Conservation (phyloP, 1,284 basidiomycete species). For the Pseudozyma hubeiensis region DNA sequence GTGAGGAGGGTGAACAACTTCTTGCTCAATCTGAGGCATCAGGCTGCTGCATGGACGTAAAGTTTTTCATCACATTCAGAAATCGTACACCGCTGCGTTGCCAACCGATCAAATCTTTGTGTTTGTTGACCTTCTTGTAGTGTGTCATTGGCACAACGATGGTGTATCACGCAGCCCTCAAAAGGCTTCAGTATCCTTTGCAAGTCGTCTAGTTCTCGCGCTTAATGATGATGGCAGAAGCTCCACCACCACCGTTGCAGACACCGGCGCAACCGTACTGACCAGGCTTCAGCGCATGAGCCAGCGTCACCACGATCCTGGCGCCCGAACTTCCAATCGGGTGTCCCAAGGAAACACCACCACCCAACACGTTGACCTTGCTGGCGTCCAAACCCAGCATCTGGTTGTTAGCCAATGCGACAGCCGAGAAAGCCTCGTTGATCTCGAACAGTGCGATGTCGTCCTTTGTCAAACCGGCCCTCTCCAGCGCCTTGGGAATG, state of each 20-base stretch:
- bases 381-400: constrained; percentile 74
- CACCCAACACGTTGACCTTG: constrained; percentile 94
- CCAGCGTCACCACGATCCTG: constrained; percentile 92
- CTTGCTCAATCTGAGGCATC: constrained; percentile 23
- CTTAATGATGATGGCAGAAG: constrained; percentile 61
- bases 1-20: constrained; percentile 35
- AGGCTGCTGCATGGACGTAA: constrained; percentile 31
- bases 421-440: constrained; percentile 76
- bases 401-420: constrained; percentile 68
- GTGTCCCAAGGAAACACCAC: constrained; percentile 64
- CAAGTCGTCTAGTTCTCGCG: constrained; percentile 33
- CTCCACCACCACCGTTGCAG: constrained; percentile 77
- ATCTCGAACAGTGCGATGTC: constrained; percentile 95
- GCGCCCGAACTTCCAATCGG: constrained; percentile 94
- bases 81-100: too few relatives aligned
- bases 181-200: background rate
- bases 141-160: background rate
- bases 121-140: background rate
- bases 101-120: background rate
- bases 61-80: too few relatives aligned
- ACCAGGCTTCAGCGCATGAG: constrained; percentile 91
- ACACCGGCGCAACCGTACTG: constrained; percentile 97
- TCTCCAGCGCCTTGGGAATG: constrained; percentile 87
- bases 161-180: too few relatives aligned
- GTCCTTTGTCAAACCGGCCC: constrained; percentile 82